Evolutionary conservation across 2,329 filamentous ascomycete genomes (phyloP).

Genomic region (Aspergillus sp.): DNA sequence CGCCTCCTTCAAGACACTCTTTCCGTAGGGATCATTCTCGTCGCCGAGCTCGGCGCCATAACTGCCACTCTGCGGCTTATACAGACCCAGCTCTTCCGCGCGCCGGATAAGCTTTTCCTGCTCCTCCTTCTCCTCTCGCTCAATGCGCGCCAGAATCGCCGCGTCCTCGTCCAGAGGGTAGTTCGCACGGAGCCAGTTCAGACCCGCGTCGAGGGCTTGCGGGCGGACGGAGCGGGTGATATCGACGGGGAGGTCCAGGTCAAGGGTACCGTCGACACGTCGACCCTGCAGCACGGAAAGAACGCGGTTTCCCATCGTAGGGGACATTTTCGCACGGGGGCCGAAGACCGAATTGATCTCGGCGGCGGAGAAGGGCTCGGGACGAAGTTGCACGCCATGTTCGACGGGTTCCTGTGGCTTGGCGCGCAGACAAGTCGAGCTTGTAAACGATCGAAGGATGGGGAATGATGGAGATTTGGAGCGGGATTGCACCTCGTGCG

Average conservation of each 20-base stretch:
- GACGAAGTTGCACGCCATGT: conserved; percentile 27
- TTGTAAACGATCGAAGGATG: conserved; percentile 16
- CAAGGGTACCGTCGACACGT: conserved; percentile 45
- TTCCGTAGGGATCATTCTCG: conserved; percentile 42
- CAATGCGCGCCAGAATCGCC: conserved; percentile 46
- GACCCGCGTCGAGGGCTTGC: conserved; percentile 33
- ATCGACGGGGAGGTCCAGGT: conserved; percentile 42
- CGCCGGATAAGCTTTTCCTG: conserved; percentile 36
- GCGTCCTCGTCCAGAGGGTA: conserved; percentile 49
- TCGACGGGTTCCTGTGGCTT: conserved; percentile 18
- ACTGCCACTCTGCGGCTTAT: conserved; percentile 44
- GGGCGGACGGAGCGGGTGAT: conserved; percentile 32
- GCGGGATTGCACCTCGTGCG: not conserved
- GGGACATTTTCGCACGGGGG: conserved; percentile 22
- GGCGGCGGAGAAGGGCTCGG: conserved; percentile 29
- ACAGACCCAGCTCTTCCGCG: conserved; percentile 41
- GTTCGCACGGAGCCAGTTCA: conserved; percentile 43
- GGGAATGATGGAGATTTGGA: not conserved
- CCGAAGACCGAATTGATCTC: conserved; percentile 39
- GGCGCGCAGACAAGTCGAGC: conserved; percentile 17
- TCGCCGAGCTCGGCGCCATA: conserved; percentile 43
- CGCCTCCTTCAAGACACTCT: conserved; percentile 41
- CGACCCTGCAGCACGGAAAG: conserved; percentile 43
- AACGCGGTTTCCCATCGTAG: conserved; percentile 36
- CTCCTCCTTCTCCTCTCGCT: conserved; percentile 37